Evolutionary conservation across 2,329 filamentous ascomycete genomes (phyloP).

Genomic region (Nakataea oryzae): DNA sequence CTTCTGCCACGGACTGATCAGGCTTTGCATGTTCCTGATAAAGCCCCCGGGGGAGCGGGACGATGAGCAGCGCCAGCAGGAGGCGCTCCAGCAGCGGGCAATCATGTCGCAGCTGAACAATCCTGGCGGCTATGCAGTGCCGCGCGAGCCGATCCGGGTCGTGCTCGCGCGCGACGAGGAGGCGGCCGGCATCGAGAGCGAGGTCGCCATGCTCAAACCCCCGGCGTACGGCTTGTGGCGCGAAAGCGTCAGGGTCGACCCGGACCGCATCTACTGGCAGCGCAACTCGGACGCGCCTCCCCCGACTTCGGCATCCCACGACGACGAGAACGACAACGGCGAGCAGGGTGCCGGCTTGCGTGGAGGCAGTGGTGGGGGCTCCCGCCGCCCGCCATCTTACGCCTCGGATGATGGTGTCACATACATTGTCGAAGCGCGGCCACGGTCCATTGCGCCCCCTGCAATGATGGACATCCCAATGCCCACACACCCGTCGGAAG

Average conservation of each 20-base stretch:
- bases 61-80: constrained; percentile 16
- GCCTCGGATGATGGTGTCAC: constrained; percentile 63
- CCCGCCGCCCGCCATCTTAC: constrained; percentile 60
- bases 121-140: constrained; percentile 57
- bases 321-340: constrained; percentile 13
- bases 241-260: constrained; percentile 72
- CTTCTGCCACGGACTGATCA: constrained; percentile 70
- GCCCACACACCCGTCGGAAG: constrained; percentile 38
- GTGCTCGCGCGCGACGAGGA: constrained; percentile 68
- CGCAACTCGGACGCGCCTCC: constrained; percentile 37
- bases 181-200: constrained; percentile 43
- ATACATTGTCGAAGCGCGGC: constrained; percentile 60
- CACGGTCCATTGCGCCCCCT: constrained; percentile 43
- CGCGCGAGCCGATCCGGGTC: constrained; percentile 64
- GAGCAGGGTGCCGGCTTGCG: constrained; percentile 13
- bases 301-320: background rate
- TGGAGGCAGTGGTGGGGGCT: constrained; percentile 11
- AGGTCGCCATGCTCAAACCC: constrained; percentile 50
- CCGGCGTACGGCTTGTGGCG: constrained; percentile 83
- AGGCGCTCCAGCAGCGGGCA: constrained; percentile 13
- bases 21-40: constrained; percentile 57
- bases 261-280: constrained; percentile 73
- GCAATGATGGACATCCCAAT: constrained; percentile 26
- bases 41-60: constrained; percentile 27
- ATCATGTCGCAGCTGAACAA: constrained; percentile 33